A percentile compares a stretch with the other conserved stretches of the same genome.
These are phyloP conservation scores for Pichia sp. DNA, from an alignment of 1,139 yeast species.

Conservation along the genomic window DNA sequence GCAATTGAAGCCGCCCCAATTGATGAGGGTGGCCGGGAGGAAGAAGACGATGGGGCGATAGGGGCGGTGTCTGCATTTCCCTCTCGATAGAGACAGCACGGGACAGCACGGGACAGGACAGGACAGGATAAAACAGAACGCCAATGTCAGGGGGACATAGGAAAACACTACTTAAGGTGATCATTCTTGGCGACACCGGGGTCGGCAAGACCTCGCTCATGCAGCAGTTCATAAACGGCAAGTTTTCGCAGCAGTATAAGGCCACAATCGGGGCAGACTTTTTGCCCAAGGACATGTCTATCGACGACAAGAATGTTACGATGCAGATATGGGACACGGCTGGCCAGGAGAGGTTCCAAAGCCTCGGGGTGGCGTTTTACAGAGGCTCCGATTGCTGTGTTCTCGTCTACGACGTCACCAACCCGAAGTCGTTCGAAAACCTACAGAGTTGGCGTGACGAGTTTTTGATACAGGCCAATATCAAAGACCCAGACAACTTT, in stretches of 20 bases:
- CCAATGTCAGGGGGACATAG: constrained; percentile 41
- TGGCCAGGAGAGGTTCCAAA: constrained; percentile 96
- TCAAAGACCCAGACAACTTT: constrained; percentile 88
- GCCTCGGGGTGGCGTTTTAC: constrained; percentile 94
- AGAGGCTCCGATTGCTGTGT: constrained; percentile 99
- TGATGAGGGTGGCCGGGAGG: neutral
- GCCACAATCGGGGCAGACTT: constrained; percentile 99
- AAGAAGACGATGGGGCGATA: neutral
- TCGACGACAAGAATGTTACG: constrained; percentile 78
- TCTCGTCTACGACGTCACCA: constrained; percentile 89
- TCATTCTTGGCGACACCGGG: constrained; percentile 94
- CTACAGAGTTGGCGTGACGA: constrained; percentile 94
- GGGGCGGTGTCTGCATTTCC: neutral
- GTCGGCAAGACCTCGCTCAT: constrained; percentile 96
- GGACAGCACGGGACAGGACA: no score
- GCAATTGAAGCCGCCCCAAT: neutral
- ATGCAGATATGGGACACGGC: constrained; percentile 99
- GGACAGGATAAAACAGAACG: no score
- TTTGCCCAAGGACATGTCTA: constrained; percentile 79
- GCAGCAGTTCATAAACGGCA: constrained; percentile 94
- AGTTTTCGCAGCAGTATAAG: constrained; percentile 92
- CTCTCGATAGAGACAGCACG: no score
- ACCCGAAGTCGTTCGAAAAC: constrained; percentile 86
- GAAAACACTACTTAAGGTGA: constrained; percentile 88
- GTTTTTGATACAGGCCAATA: constrained; percentile 88